Conservation (phyloP, 805 yeast species). For the Schizosaccharomyces cryophilus region DNA sequence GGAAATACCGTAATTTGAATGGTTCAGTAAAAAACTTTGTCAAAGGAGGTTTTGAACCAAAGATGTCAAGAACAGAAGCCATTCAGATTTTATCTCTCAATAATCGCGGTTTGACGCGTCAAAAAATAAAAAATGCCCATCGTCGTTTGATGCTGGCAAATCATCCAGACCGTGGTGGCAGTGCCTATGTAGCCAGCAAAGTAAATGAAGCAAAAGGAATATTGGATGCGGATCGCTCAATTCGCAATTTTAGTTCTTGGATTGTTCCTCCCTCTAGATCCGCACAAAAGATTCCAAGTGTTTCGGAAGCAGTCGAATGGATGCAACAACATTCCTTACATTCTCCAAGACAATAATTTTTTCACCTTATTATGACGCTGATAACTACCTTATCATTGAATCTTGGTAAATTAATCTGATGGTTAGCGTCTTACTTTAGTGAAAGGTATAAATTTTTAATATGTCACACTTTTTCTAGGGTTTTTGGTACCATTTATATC, state of each 20-base stretch:
- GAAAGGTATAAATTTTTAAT: too few relatives aligned
- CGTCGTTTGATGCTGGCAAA: conserved; percentile 54
- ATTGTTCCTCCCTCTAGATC: not conserved
- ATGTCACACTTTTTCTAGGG: too few relatives aligned
- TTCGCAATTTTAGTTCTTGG: not conserved
- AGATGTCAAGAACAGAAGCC: conserved; percentile 16
- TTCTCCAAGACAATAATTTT: too few relatives aligned
- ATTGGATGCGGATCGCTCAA: conserved; percentile 26
- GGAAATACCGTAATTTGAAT: conserved; percentile 2
- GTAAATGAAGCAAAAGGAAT: conserved; percentile 69
- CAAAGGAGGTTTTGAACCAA: conserved; percentile 79
- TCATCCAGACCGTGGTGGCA: conserved; percentile 81
- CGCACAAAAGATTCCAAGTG: not conserved
- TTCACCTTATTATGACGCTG: too few relatives aligned
- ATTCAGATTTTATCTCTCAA: conserved; percentile 9
- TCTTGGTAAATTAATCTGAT: too few relatives aligned
- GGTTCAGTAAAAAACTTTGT: conserved; percentile 26
- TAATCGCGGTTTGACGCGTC: conserved; percentile 16
- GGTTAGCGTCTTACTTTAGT: too few relatives aligned
- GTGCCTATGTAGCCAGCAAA: conserved; percentile 57
- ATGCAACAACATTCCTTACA: not conserved
- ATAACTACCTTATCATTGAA: too few relatives aligned
- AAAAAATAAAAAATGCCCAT: conserved; percentile 40
- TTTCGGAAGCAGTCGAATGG: not conserved
- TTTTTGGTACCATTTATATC: too few relatives aligned